Conservation (phyloP, 805 yeast species). For the Candida ficus region DNA sequence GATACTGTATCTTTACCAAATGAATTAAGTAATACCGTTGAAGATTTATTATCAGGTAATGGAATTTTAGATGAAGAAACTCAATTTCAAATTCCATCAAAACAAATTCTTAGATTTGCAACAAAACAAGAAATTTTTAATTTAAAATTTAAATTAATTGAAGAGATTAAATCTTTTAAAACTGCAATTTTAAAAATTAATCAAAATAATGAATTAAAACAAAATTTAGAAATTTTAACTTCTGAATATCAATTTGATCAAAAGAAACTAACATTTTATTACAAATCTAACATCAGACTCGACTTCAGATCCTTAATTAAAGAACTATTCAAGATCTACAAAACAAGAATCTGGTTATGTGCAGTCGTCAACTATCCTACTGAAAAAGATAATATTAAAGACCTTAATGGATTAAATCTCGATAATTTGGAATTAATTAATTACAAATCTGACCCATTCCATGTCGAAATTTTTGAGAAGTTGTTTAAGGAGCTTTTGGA, state of each 20-base stretch:
- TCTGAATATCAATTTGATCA: conserved; percentile 82
- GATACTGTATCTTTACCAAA: not conserved
- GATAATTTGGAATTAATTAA: conserved; percentile 12
- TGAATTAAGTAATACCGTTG: conserved; percentile 18
- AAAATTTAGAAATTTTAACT: conserved; percentile 56
- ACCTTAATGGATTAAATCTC: conserved; percentile 1
- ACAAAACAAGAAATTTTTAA: conserved; percentile 65
- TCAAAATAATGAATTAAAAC: conserved; percentile 32
- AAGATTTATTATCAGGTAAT: conserved; percentile 21
- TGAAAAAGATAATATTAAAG: not conserved
- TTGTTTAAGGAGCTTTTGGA: conserved; percentile 11
- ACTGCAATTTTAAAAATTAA: conserved; percentile 52
- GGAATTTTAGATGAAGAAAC: conserved; percentile 33
- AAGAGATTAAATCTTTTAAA: conserved; percentile 66
- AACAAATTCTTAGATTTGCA: conserved; percentile 72
- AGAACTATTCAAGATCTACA: conserved; percentile 69
- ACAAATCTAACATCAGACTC: conserved; percentile 56
- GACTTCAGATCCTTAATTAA: conserved; percentile 72
- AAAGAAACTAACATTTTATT: conserved; percentile 70
- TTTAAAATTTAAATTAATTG: conserved; percentile 57
- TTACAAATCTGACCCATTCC: conserved; percentile 21
- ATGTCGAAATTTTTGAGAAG: conserved; percentile 19
- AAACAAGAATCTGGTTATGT: conserved; percentile 80
- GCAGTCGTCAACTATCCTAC: conserved; percentile 35
- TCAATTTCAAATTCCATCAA: conserved; percentile 64